Evolutionary conservation across 176 grass and related monocot species (phyloP), one percentile per base, ranked within the genome.

Genomic region (Tuctoria greenei): DNA sequence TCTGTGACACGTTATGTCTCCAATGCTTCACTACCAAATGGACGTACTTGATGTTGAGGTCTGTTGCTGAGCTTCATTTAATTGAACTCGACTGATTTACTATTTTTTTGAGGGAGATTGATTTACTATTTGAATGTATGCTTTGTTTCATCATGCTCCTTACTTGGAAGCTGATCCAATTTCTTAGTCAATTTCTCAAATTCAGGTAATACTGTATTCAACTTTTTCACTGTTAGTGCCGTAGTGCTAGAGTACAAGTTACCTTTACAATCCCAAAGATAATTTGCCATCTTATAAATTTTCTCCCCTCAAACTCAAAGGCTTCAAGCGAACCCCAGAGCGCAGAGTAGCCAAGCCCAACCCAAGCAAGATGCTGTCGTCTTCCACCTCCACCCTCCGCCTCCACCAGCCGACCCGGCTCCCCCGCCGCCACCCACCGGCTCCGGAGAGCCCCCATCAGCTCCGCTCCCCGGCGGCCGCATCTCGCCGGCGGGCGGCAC

Each of bases 321-420:
- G 31, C 31, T 31, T 3, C 31, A 31, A 31, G 3, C 31, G 3
- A 31, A 31, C 31, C 31, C 31, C 31, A 31, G 31, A 31, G 31
- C 2, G 2, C 31, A 54, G 74, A 18, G 74, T 59, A 23, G 25
- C 27, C 14, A 23, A 52, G 68, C 49, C 13, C 61, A 82, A 17
- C 36, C 58, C 3, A 52, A 54, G 6, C 31, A 60, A 69, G 82
- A 88, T 91, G 85, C 66, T 77, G 36, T 84, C 85, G 28, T 88
- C 81, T 68, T 77, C 78, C 81, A 55, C 71, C 43, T 64, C 63
- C 75, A 44, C 83, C 64, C 71, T 76, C 61, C 71, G 79, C 69
- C 73, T 77, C 73, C 71, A 38, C 78, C 61, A 81, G 68, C 82
- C 58, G 26, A 74, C 9, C 38, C 65, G 42, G 68, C 82, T 59